A percentile compares a stretch with the other conserved stretches of the same genome.
Conservation (phyloP, 495 filamentous ascomycete species). For the Aspergillus egyptiacus region DNA sequence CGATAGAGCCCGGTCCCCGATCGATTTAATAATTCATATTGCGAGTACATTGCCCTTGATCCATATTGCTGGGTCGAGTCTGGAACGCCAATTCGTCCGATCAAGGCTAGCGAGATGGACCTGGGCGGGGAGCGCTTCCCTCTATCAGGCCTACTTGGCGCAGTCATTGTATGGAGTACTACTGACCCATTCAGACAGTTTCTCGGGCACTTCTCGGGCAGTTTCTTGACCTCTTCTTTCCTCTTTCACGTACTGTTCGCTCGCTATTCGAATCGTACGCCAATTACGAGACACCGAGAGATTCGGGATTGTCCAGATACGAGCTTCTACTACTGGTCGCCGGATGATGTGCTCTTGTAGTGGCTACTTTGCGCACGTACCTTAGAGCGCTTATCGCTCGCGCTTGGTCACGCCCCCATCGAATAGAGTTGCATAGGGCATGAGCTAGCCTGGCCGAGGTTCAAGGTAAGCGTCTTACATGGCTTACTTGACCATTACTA, state of each 20-base stretch:
- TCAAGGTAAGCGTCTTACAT: background rate
- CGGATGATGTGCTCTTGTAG: background rate
- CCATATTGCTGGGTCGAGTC: no score
- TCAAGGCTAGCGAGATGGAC: background rate
- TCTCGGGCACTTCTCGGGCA: no score
- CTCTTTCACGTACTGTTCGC: background rate
- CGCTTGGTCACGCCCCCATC: background rate
- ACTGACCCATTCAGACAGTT: no score
- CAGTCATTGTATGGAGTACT: background rate
- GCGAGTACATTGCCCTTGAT: no score
- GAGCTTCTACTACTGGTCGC: background rate
- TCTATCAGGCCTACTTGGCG: background rate
- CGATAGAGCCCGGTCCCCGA: no score
- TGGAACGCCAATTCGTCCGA: no score
- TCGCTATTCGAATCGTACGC: background rate
- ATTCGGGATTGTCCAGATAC: background rate
- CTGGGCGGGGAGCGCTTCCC: background rate
- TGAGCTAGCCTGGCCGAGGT: background rate
- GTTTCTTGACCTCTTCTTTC: no score
- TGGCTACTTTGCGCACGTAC: background rate
- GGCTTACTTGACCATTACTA: background rate
- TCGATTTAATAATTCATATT: no score
- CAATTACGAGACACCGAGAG: no score
- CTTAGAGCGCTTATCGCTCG: background rate
- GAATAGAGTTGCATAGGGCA: slow-evolving; percentile 5